These are phyloP conservation scores for Berberis thunbergii DNA, from an alignment of 164 flowering plant genomes.

Conservation along the genomic window DNA sequence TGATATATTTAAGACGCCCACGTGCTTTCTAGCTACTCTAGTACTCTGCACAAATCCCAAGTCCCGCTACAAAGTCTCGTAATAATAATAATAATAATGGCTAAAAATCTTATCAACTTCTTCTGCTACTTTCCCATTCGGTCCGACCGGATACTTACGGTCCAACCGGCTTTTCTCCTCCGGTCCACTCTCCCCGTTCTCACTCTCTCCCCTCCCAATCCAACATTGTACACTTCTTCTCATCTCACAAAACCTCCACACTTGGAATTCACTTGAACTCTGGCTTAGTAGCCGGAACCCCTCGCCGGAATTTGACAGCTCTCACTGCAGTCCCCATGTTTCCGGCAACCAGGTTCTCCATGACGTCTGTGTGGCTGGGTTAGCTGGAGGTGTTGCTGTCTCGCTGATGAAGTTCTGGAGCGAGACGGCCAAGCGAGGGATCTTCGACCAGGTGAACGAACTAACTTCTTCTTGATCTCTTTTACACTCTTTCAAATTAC, in stretches of 20 bases:
- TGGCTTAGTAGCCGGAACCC: neutral
- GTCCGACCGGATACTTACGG: too few relatives aligned
- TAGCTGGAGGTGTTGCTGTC: conserved; percentile 38
- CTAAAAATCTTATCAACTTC: too few relatives aligned
- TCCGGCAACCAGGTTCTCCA: conserved; percentile 28
- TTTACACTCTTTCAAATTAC: neutral
- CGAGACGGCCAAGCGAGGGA: conserved; percentile 50
- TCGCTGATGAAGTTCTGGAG: conserved; percentile 48
- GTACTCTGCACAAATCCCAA: too few relatives aligned
- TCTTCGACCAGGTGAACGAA: conserved; percentile 49
- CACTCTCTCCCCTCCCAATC: too few relatives aligned
- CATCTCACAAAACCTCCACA: neutral
- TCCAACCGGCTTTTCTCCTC: too few relatives aligned
- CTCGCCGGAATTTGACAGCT: conserved; percentile 4
- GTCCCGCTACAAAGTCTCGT: too few relatives aligned
- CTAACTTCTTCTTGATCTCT: neutral
- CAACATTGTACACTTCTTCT: neutral
- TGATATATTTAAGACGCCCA: too few relatives aligned
- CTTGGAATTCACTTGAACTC: neutral
- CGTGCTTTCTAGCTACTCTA: too few relatives aligned
- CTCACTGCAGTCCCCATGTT: conserved; percentile 19
- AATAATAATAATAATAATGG: too few relatives aligned
- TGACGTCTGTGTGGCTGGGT: conserved; percentile 33
- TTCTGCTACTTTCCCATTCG: too few relatives aligned
- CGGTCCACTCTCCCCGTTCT: too few relatives aligned